Conservation (phyloP, 768 basidiomycete species). For the Hygrocybe punicea region DNA sequence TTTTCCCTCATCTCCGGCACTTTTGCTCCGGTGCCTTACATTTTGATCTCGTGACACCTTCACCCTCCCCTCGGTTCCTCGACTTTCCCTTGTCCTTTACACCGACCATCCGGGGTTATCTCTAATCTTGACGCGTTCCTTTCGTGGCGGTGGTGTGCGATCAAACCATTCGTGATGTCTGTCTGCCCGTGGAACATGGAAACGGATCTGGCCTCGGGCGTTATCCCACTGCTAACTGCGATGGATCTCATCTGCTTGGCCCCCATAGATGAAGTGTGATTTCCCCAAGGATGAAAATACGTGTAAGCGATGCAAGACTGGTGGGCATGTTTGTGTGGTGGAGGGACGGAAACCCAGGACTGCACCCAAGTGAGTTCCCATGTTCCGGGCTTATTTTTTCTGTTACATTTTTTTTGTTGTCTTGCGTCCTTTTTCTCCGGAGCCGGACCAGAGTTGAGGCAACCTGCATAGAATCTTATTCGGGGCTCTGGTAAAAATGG, state of each 20-base stretch:
- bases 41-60: constrained; percentile 8
- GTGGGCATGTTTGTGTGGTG: constrained; percentile 76
- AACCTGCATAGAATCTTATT: too few relatives aligned
- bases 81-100: not conserved
- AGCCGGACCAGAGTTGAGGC: not conserved
- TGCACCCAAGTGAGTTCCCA: constrained; percentile 75
- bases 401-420: too few relatives aligned
- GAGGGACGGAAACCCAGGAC: constrained; percentile 78
- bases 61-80: not conserved
- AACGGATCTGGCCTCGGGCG: not conserved
- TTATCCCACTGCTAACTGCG: not conserved
- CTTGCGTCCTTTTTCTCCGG: constrained; percentile 10
- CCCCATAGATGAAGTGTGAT: constrained; percentile 77
- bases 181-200: too few relatives aligned
- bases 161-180: too few relatives aligned
- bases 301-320: constrained; percentile 72
- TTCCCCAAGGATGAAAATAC: constrained; percentile 69
- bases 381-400: constrained; percentile 18
- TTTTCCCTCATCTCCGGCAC: constrained; percentile 11
- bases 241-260: not conserved
- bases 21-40: constrained; percentile 12
- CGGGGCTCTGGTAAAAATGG: too few relatives aligned
- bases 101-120: not conserved
- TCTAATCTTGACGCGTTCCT: too few relatives aligned
- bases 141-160: too few relatives aligned